Percentiles rank a stretch among this genome's conserved stretches.
Evolutionary conservation across 257 asterid species (phyloP).

Genomic region (Solanum lignicaule): DNA sequence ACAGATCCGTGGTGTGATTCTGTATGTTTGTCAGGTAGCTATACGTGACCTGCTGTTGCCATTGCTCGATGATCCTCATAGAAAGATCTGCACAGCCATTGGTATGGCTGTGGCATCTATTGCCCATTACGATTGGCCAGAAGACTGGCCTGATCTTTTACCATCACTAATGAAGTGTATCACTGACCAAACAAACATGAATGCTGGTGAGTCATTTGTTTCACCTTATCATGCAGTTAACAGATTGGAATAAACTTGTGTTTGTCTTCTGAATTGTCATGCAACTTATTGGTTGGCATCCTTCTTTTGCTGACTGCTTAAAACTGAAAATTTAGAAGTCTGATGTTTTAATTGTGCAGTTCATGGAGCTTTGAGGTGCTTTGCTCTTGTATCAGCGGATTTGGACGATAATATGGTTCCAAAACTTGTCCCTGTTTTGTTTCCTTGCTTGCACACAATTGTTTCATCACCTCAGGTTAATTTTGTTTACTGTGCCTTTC

Average conservation of each 20-base stretch:
- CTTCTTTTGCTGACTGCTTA: neutral
- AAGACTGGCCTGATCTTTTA: slow-evolving; percentile 84
- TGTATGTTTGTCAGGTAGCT: slow-evolving; percentile 36
- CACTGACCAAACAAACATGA: slow-evolving; percentile 47
- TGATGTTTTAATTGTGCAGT: slow-evolving; percentile 35
- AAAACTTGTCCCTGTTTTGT: slow-evolving; percentile 59
- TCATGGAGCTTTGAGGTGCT: slow-evolving; percentile 90
- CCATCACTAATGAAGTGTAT: slow-evolving; percentile 59
- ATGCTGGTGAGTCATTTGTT: slow-evolving; percentile 52
- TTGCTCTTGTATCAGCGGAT: slow-evolving; percentile 81
- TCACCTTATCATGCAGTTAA: neutral
- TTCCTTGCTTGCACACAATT: slow-evolving; percentile 71
- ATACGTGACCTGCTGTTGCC: slow-evolving; percentile 60
- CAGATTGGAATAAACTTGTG: neutral
- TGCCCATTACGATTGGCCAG: slow-evolving; percentile 93
- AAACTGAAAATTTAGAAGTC: neutral
- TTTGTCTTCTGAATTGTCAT: neutral
- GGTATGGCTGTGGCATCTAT: slow-evolving; percentile 76
- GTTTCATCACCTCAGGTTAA: slow-evolving; percentile 88
- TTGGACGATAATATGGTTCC: slow-evolving; percentile 92
- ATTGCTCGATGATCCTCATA: slow-evolving; percentile 62
- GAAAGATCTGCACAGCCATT: slow-evolving; percentile 82
- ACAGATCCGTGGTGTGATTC: slow-evolving; percentile 2
- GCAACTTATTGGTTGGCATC: neutral
- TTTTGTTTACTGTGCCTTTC: neutral